Percentiles rank a stretch among this genome's conserved stretches.
Conservation (phyloP, 2,329 filamentous ascomycete genomes). For the Hysterium pulicare region DNA sequence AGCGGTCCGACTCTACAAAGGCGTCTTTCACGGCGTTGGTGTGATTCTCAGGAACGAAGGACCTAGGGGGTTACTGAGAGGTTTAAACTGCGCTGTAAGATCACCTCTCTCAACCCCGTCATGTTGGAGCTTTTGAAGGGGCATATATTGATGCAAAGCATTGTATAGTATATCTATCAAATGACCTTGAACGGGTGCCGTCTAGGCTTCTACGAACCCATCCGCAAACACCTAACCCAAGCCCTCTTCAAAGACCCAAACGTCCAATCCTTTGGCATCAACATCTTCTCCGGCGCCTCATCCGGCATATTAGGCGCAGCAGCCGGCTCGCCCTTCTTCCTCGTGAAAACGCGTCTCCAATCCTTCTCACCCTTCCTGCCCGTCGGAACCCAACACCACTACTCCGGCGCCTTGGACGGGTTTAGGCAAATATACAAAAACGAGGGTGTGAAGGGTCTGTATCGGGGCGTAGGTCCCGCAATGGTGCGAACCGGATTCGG, state of each 20-base stretch:
- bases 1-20: slow-evolving; percentile 83
- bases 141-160: no score
- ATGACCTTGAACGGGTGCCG: slow-evolving; percentile 94
- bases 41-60: slow-evolving; percentile 93
- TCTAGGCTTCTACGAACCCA: slow-evolving; percentile 94
- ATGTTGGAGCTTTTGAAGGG: no score
- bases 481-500: slow-evolving; percentile 97
- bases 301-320: slow-evolving; percentile 89
- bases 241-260: slow-evolving; percentile 68
- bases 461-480: slow-evolving; percentile 85
- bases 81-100: slow-evolving; percentile 74
- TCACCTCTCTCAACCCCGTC: not conserved
- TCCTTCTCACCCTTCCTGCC: slow-evolving; percentile 90
- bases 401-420: slow-evolving; percentile 81
- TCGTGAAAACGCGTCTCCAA: slow-evolving; percentile 94
- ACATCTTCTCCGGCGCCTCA: slow-evolving; percentile 86
- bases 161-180: slow-evolving; percentile 79
- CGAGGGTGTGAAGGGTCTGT: slow-evolving; percentile 79
- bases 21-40: slow-evolving; percentile 84
- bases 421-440: slow-evolving; percentile 70
- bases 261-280: slow-evolving; percentile 83
- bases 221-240: slow-evolving; percentile 68
- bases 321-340: slow-evolving; percentile 94
- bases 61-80: slow-evolving; percentile 77
- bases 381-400: slow-evolving; percentile 94